Evolutionary conservation across 2,329 filamentous ascomycete genomes (phyloP).

Genomic region (Neofusicoccum parvum): DNA sequence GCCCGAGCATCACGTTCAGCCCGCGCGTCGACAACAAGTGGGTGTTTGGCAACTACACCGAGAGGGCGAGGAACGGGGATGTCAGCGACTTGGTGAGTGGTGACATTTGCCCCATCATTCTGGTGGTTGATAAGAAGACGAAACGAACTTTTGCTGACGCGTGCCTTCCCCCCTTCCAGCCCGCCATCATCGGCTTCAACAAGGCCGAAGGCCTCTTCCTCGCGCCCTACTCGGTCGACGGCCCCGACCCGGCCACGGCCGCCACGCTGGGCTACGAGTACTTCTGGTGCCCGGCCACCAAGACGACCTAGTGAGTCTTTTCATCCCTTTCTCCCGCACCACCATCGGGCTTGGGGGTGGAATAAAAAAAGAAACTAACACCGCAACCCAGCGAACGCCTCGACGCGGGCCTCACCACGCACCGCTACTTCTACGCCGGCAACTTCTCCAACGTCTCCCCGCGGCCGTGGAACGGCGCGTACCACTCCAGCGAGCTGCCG

Average conservation of each 20-base stretch:
- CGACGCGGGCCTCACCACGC: conserved; percentile 31
- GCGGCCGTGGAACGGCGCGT: conserved; percentile 27
- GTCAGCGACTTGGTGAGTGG: not conserved
- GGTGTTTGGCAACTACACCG: conserved; percentile 40
- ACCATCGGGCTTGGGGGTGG: not conserved
- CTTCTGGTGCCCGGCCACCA: conserved; percentile 36
- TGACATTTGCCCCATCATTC: not conserved
- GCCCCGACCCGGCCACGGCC: conserved; percentile 28
- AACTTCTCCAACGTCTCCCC: conserved; percentile 14
- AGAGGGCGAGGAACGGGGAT: conserved; percentile 31
- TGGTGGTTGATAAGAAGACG: not conserved
- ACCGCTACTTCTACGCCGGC: conserved; percentile 42
- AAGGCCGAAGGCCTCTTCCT: conserved; percentile 39
- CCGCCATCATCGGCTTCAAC: conserved; percentile 41
- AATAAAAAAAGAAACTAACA: not conserved
- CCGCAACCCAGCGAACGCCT: conserved; percentile 24
- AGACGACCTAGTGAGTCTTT: conserved; percentile 28
- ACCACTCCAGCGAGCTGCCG: conserved; percentile 30
- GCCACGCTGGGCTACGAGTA: conserved; percentile 27
- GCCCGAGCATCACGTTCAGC: conserved; percentile 32
- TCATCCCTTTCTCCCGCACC: not conserved
- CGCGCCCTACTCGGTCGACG: conserved; percentile 35
- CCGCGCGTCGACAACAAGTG: conserved; percentile 35
- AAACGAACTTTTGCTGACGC: not conserved
- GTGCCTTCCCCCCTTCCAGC: conserved; percentile 20